phyloP scores from a whole-genome alignment of 805 yeast genomes.

The Kluyveromyces aestuarii region DNA sequence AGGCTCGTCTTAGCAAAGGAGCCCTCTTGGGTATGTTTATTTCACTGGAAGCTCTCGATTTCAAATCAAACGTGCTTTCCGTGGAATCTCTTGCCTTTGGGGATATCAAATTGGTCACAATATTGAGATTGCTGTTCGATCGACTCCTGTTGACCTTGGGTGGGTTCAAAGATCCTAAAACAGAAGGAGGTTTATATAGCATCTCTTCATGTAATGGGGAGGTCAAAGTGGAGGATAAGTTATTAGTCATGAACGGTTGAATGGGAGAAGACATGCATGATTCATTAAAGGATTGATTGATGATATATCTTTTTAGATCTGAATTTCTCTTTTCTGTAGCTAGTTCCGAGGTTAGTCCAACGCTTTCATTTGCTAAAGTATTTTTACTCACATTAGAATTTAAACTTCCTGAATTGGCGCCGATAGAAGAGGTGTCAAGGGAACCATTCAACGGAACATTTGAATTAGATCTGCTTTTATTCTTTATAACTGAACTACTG shows the following conservation, averaged over 20 bases:
- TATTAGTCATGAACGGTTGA: not conserved
- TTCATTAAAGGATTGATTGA: not conserved
- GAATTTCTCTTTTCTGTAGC: not conserved
- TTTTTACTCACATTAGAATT: not conserved
- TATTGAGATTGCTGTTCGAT: not conserved
- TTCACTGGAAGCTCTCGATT: not conserved
- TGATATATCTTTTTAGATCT: not conserved
- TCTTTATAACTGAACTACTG: not conserved
- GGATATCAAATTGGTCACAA: not conserved
- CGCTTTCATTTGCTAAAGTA: not conserved
- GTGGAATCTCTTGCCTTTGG: not conserved
- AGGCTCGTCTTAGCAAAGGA: constrained; percentile 25
- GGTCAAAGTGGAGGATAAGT: not conserved
- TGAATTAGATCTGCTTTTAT: constrained; percentile 3
- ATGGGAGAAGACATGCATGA: constrained; percentile 1
- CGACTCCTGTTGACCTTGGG: not conserved
- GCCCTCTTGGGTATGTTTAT: constrained; percentile 9
- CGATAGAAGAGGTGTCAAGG: not conserved
- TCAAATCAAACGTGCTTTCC: not conserved
- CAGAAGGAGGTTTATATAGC: constrained; percentile 5
- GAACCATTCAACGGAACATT: not conserved
- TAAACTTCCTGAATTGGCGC: not conserved
- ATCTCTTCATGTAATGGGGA: constrained; percentile 3
- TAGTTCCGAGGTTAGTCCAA: not conserved
- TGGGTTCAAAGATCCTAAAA: not conserved